Percentiles rank a stretch among this genome's conserved stretches.
Conservation (phyloP, 176 grass and related monocot genomes). For the Lolium multiflorum region DNA sequence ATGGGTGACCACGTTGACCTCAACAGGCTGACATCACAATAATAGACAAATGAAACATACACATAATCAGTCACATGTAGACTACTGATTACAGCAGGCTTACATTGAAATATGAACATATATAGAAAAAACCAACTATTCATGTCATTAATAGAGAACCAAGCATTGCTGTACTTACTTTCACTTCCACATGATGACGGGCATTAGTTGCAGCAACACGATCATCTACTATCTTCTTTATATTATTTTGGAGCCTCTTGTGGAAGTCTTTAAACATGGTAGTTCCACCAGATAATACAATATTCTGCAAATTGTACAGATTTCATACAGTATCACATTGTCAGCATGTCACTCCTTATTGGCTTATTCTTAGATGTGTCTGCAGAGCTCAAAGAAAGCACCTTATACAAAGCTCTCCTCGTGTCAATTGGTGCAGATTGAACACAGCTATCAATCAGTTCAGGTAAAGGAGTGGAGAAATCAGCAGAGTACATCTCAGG, state of each 20-base stretch:
- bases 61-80: slow-evolving; percentile 10
- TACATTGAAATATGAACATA: background rate
- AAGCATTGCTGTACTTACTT: slow-evolving; percentile 63
- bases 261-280: slow-evolving; percentile 97
- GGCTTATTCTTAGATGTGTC: slow-evolving; percentile 31
- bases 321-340: slow-evolving; percentile 24
- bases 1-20: slow-evolving; percentile 94
- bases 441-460: slow-evolving; percentile 88
- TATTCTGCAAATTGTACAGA: slow-evolving; percentile 60
- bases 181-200: slow-evolving; percentile 73
- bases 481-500: slow-evolving; percentile 80
- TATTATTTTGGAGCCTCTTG: slow-evolving; percentile 85
- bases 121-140: background rate
- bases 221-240: slow-evolving; percentile 96
- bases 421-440: slow-evolving; percentile 97
- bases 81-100: slow-evolving; percentile 21
- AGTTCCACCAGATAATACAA: slow-evolving; percentile 96
- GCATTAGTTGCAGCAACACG: slow-evolving; percentile 80
- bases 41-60: slow-evolving; percentile 30
- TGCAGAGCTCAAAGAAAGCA: slow-evolving; percentile 44
- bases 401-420: slow-evolving; percentile 98
- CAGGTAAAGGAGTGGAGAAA: slow-evolving; percentile 79
- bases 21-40: slow-evolving; percentile 75
- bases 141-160: slow-evolving; percentile 16
- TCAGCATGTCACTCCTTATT: slow-evolving; percentile 28